Evolutionary conservation across 164 flowering plant species (phyloP), one percentile per base, ranked within the genome.

Genomic region (Taxillus chinensis): DNA sequence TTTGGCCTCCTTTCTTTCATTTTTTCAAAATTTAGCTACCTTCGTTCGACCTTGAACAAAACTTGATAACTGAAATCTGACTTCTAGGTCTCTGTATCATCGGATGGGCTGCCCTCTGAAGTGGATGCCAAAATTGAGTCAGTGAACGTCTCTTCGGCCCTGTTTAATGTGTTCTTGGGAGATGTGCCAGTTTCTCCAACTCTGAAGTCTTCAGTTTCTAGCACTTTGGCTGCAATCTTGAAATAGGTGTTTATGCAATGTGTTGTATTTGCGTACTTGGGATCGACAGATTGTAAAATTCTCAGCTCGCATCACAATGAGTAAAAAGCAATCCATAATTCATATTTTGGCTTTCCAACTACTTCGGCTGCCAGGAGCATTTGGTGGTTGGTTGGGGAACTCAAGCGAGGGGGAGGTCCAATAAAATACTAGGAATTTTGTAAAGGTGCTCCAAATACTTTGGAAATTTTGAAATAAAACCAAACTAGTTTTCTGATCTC

Each of bases 121-220:
- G 81, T 79, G 63, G 95, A 87, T 74, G 88, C 89, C 56, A 73
- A 79, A 62, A 82, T 87, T n/a, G 82, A 83, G 64, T 87, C 95
- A 39, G 52, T 3, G 39, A 83, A 80, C 63, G 87, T 86, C 14
- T 69, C 80, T 43, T 69, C 40, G 27, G 87, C 96, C 48, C 83
- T 92, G n/a, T 87, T 83, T 56, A 85, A 87, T 72, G 92, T 83
- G 7, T 89, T 85, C 61, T 75, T 89, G 39, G 96, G 98, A 56
- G 72, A 74, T 69, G 52, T 74, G 68, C 83, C 92, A 11, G 96
- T 89, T 78, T 87, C 95, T 59, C 92, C 92, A 41, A 70, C 92
- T 27, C 64, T 92, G 73, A 92, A 86, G 76, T 67, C 81, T 69
- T 87, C 96, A 7, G 89, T 83, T 62, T 74, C 82, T 55, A 70